Evolutionary conservation across 441 rosid genomes (phyloP), one percentile per base, ranked within the genome.

Genomic region (Populus hybrid): DNA sequence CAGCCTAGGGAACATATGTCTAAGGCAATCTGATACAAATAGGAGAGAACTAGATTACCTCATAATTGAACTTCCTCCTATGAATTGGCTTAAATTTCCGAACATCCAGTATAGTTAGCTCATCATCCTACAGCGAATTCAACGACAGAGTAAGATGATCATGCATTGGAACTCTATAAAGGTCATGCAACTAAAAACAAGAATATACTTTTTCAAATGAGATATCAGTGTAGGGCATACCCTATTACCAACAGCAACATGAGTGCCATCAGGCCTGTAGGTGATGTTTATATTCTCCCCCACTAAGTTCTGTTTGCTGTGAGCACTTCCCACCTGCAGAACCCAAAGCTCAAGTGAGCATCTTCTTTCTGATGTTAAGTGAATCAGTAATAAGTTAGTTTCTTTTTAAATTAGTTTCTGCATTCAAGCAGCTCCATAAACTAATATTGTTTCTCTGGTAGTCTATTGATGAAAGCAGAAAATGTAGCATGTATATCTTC

Each of bases 241-340:
- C 97, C 95, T 89, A 83, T 95, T 95, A 74, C 99, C 99, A 81
- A 95, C 94, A 80, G 98, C 99, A 71, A 94, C 64, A 69, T 95
- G 98, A 24, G 97, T 89, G 69, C 97, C 98, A 66, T 95, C 99
- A 74, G 97, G 97, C 87, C 87, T 91, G 78, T 92, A 95, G 72
- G 99, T 92, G 74, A 95, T 95, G 87, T 95, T 95, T 78, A 95
- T 95, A 84, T 95, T 95, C 84, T 95, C 99, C 72, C 72, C 99
- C 99, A 79, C 94, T 95, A 76, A 95, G 98, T 81, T 95, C 99
- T 53, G 91, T 93, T 85, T 86, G 97, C 85, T 91, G 98, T 12
- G 98, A 87, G 85, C 99, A 95, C 84, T 95, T 95, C 77, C 98
- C 99, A 85, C 97, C 99, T 95, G 79, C 66, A 82, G 68, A 79